A percentile compares a stretch with the other conserved stretches of the same genome.
phyloP scores from a whole-genome alignment of 129 eudicot species.

The Flaveria linearis region DNA sequence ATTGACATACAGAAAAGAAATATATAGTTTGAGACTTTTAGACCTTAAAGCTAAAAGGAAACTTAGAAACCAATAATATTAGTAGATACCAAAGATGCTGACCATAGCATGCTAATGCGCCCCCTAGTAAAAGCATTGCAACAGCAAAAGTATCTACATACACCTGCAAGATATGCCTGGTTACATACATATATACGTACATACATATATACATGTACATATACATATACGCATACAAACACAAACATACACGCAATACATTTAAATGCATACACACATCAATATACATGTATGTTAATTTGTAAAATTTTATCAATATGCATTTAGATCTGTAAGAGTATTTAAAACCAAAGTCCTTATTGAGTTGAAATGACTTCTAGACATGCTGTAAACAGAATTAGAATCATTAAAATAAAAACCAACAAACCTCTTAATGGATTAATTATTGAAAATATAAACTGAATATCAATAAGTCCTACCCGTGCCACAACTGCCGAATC shows the following conservation, averaged over 20 bases:
- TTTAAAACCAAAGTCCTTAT: not conserved
- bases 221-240: not conserved
- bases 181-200: constrained; percentile 1
- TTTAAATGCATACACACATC: not conserved
- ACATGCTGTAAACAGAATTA: not conserved
- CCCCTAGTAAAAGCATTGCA: constrained; percentile 66
- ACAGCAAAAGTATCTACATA: constrained; percentile 73
- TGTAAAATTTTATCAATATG: not conserved
- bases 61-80: constrained; percentile 9
- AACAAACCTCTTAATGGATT: not conserved
- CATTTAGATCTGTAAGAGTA: not conserved
- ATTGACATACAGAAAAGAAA: constrained; percentile 9
- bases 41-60: not conserved
- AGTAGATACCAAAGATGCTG: constrained; percentile 41
- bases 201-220: not conserved
- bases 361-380: not conserved
- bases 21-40: constrained; percentile 10
- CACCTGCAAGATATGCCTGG: constrained; percentile 57
- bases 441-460: not conserved
- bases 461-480: constrained; percentile 48
- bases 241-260: not conserved
- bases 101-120: constrained; percentile 90
- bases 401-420: not conserved
- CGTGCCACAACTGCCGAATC: constrained; percentile 73
- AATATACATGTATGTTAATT: not conserved